These are phyloP conservation scores for Nitzschia putrida DNA, from an alignment of 108 stramenopile genomes.

Conservation along the genomic window DNA sequence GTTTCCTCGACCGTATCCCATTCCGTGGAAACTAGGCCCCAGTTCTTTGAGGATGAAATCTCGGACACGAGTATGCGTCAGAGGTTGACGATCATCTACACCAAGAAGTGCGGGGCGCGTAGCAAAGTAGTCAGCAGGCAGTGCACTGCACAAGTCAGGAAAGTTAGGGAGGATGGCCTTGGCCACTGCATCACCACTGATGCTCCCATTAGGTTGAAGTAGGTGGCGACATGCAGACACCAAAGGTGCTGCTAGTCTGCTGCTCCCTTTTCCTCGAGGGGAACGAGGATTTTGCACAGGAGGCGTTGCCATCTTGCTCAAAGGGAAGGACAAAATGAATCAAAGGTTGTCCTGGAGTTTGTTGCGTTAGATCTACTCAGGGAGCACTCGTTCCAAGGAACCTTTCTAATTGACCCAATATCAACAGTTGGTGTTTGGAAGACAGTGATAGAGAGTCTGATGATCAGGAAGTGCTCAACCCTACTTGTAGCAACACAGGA, in stretches of 20 bases:
- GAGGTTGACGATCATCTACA: conserved; percentile 27
- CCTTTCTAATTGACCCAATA: too few relatives aligned
- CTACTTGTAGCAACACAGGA: too few relatives aligned
- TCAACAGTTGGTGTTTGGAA: too few relatives aligned
- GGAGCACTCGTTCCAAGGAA: too few relatives aligned
- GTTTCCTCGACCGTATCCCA: conserved; percentile 47
- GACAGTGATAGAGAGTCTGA: too few relatives aligned
- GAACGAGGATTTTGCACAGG: conserved; percentile 9
- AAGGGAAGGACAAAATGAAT: too few relatives aligned
- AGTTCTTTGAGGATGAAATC: conserved; percentile 46
- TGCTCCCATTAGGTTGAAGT: conserved; percentile 56
- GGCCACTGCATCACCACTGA: conserved; percentile 48
- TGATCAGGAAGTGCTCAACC: too few relatives aligned
- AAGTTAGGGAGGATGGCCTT: conserved; percentile 47
- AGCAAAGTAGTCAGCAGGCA: conserved; percentile 39
- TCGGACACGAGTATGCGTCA: conserved; percentile 43
- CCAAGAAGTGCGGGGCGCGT: conserved; percentile 30
- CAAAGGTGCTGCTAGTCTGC: conserved; percentile 37
- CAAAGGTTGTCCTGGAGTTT: too few relatives aligned
- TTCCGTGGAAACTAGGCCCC: conserved; percentile 41
- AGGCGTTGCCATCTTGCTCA: background rate
- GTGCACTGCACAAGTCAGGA: conserved; percentile 46
- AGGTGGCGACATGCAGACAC: conserved; percentile 43
- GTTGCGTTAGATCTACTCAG: too few relatives aligned
- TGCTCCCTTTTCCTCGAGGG: conserved; percentile 5